Evolutionary conservation across 371 early-diverging fungal genomes (phyloP).

Genomic region (Phascolomyces articulosus): DNA sequence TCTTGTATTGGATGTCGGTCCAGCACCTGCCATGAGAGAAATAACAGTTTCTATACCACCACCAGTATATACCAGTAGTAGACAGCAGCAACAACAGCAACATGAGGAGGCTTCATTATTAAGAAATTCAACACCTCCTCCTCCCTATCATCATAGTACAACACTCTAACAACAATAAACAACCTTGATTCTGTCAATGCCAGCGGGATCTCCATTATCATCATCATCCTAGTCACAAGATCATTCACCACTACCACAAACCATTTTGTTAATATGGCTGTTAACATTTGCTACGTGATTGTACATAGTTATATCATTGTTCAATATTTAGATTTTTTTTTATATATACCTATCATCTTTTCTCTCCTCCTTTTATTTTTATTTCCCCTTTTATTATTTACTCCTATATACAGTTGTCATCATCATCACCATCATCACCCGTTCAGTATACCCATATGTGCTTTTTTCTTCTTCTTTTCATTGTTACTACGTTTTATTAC

Average conservation of each 20-base stretch:
- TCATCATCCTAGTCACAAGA: background rate
- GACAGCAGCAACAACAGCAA: background rate
- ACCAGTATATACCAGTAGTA: background rate
- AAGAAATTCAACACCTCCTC: background rate
- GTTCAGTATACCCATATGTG: too few relatives aligned
- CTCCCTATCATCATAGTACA: background rate
- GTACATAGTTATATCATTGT: background rate
- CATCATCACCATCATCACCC: too few relatives aligned
- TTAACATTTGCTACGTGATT: background rate
- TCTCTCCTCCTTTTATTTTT: background rate
- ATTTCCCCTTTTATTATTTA: background rate
- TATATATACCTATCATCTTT: background rate
- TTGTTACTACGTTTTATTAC: too few relatives aligned
- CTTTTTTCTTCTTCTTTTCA: too few relatives aligned
- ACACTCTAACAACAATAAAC: too few relatives aligned
- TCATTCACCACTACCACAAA: too few relatives aligned
- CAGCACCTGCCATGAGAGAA: conserved; percentile 9
- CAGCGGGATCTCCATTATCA: too few relatives aligned
- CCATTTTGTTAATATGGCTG: background rate
- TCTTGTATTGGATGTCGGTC: conserved; percentile 38
- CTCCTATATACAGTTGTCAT: too few relatives aligned
- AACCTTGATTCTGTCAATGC: too few relatives aligned
- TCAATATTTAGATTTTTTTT: background rate
- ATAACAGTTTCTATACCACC: background rate
- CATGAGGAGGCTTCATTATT: background rate